Percentiles rank a stretch among this genome's conserved stretches.
phyloP scores from a whole-genome alignment of 2,329 filamentous ascomycete genomes.

The Cladophialophora exuberans region DNA sequence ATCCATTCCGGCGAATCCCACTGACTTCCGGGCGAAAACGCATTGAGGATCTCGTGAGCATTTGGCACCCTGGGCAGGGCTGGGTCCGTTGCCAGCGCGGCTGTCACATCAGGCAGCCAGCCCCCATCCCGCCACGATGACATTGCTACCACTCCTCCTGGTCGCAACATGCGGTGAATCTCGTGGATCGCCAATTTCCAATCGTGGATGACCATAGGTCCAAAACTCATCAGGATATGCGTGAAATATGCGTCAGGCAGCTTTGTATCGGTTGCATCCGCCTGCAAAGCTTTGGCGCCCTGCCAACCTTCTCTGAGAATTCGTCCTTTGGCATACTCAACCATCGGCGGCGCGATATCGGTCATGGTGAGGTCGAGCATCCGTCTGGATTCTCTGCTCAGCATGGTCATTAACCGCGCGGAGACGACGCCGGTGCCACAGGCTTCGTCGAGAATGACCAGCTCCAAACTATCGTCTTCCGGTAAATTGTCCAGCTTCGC shows the following conservation, averaged over 20 bases:
- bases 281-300: constrained; percentile 46
- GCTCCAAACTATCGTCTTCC: constrained; percentile 14
- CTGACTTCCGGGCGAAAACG: not conserved
- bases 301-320: constrained; percentile 50
- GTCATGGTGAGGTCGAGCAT: constrained; percentile 54
- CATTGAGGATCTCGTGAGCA: constrained; percentile 17
- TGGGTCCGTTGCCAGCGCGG: constrained; percentile 35
- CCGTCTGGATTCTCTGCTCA: constrained; percentile 45
- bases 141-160: constrained; percentile 40
- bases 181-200: constrained; percentile 40
- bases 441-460: constrained; percentile 55
- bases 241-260: constrained; percentile 43
- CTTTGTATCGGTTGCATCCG: constrained; percentile 54
- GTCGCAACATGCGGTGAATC: constrained; percentile 39
- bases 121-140: constrained; percentile 42
- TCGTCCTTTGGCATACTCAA: constrained; percentile 47
- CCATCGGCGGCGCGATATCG: constrained; percentile 50
- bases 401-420: constrained; percentile 46
- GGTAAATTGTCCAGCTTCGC: not conserved
- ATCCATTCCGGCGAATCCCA: constrained; percentile 15
- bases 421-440: constrained; percentile 58
- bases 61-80: constrained; percentile 35
- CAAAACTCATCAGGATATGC: constrained; percentile 52
- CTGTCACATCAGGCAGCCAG: constrained; percentile 36
- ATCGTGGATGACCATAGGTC: constrained; percentile 51